Evolutionary conservation across 805 yeast genomes (phyloP), one percentile per base, ranked within the genome.

Genomic region (Metschnikowia lunata): DNA sequence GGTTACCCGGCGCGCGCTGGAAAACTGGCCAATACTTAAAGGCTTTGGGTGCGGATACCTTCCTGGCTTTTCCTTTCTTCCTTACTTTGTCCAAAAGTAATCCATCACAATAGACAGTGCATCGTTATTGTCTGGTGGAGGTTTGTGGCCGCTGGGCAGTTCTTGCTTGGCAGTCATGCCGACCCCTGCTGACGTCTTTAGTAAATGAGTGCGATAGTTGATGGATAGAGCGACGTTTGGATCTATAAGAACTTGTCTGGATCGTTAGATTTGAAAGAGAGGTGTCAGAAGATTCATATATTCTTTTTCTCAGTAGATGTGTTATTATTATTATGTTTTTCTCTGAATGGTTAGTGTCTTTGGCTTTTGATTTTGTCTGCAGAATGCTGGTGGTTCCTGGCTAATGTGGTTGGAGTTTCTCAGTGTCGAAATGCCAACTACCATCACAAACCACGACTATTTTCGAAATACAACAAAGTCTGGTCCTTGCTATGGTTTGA

Each of bases 51-150:
- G 15, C 30, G 27, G 28, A 8, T 32, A 12, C 6, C 26, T 26
- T 29, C 26, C 11, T 0, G 0, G 9, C n/a, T 12, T 34, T 26
- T 35, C 34, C 6, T 28, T 38, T 51, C 54, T 58, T 57, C 54
- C 51, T 59, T 52, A 78, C 83, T 79, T 78, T 79, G 82, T 80
- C 83, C 83, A 76, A 78, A 78, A 75, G 71, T 72, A 61, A 68
- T 76, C 84, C 83, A 71, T 76, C 80, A 72, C 81, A 64, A 60
- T 64, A 79, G 85, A 80, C 85, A 80, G 85, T 80, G 79, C 84
- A 67, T 59, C 61, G 55, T 45, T 61, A 63, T 64, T 64, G 58
- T 50, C 56, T 41, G 49, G 47, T 39, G 43, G 39, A 30, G 45
- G 48, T 50, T 45, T 42, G 55, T 42, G 52, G 44, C 30, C 42